These are phyloP conservation scores for Cytospora schulzeri DNA, from an alignment of 2,329 filamentous ascomycete species.

Conservation along the genomic window DNA sequence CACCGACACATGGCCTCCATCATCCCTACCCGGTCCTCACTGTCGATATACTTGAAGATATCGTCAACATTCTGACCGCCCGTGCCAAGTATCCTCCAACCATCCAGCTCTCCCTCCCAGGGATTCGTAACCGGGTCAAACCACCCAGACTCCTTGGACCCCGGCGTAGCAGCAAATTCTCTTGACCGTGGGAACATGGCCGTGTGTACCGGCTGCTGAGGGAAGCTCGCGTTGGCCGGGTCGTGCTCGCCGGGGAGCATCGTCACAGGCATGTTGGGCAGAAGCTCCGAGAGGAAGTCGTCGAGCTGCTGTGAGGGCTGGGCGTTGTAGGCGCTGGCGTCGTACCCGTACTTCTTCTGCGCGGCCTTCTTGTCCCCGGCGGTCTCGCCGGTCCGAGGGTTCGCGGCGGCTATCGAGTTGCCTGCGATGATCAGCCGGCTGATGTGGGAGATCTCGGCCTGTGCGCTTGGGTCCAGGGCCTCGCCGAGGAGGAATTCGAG, in stretches of 20 bases:
- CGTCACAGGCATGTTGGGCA: conserved; percentile 86
- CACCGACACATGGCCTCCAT: conserved; percentile 95
- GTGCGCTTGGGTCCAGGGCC: conserved; percentile 61
- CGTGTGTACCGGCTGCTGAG: conserved; percentile 89
- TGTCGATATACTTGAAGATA: conserved; percentile 85
- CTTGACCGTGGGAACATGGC: conserved; percentile 84
- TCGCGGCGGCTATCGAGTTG: conserved; percentile 69
- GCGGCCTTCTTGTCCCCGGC: conserved; percentile 43
- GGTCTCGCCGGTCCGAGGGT: conserved; percentile 23
- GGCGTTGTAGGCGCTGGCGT: conserved; percentile 84
- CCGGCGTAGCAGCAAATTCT: conserved; percentile 60
- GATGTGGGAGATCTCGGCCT: conserved; percentile 66
- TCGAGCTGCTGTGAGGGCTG: conserved; percentile 83
- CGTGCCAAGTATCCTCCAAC: conserved; percentile 83
- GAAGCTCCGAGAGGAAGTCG: conserved; percentile 74
- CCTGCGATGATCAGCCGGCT: conserved; percentile 88
- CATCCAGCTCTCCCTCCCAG: conserved; percentile 87
- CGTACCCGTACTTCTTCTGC: conserved; percentile 90
- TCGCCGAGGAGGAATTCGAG: conserved; percentile 89
- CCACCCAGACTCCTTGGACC: conserved; percentile 63
- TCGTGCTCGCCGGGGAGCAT: conserved; percentile 82
- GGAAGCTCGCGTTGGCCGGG: conserved; percentile 85
- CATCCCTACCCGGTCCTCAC: conserved; percentile 76
- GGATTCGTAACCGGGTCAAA: conserved; percentile 91
- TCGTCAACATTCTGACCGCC: conserved; percentile 94